Evolutionary conservation across 257 asterid genomes (phyloP).

Genomic region (Rhazya stricta): DNA sequence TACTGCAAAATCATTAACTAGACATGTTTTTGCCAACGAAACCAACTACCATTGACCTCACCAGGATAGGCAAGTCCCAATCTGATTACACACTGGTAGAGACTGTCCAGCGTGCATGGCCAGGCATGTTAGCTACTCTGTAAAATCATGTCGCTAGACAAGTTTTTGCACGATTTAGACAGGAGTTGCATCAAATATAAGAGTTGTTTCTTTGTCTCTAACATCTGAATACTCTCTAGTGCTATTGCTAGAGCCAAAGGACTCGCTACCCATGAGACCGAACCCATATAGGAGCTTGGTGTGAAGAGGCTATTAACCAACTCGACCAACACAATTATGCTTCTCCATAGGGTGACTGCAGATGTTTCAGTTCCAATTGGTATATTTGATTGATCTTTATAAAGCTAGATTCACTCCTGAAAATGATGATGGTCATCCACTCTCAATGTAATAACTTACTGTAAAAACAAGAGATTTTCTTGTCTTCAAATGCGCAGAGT

Average conservation of each 20-base stretch:
- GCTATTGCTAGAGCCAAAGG: background rate
- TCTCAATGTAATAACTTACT: background rate
- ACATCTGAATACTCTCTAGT: background rate
- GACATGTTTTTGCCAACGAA: no score
- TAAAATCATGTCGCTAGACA: background rate
- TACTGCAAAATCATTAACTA: background rate
- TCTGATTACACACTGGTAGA: background rate
- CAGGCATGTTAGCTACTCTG: background rate
- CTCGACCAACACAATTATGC: background rate
- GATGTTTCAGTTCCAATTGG: no score
- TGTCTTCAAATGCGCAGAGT: background rate
- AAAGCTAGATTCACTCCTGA: background rate
- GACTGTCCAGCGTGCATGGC: background rate
- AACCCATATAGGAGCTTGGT: background rate
- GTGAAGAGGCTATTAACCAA: background rate
- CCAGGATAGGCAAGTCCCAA: background rate
- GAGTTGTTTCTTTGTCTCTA: background rate
- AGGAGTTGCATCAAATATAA: background rate
- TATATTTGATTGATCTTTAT: background rate
- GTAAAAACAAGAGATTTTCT: background rate
- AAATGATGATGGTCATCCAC: no score
- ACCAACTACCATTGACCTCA: background rate
- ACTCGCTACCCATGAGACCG: background rate
- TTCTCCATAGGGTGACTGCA: background rate
- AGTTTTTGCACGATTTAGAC: background rate